Conservation (phyloP, 2,329 filamentous ascomycete species). For the Byssochlamys sp. region DNA sequence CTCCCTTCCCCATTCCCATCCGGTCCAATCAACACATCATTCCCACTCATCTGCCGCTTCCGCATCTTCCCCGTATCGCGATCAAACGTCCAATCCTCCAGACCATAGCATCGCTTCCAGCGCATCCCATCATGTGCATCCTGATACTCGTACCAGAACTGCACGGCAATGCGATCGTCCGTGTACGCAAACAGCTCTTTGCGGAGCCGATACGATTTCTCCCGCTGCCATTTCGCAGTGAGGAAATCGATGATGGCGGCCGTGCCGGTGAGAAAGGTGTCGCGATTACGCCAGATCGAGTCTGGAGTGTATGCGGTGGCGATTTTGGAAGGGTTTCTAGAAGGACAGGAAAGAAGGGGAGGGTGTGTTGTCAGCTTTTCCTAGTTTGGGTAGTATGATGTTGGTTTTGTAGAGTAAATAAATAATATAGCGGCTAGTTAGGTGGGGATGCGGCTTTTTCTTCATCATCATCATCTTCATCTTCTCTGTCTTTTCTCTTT, state of each 20-base stretch:
- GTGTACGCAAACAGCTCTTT: conserved; percentile 76
- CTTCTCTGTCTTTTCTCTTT: not conserved
- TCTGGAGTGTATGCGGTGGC: conserved; percentile 65
- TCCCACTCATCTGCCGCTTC: conserved; percentile 41
- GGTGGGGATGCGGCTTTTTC: not conserved
- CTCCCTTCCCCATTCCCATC: conserved; percentile 34
- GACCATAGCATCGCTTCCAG: conserved; percentile 81
- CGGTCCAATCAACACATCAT: conserved; percentile 35
- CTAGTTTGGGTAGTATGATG: not conserved
- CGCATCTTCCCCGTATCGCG: conserved; percentile 35
- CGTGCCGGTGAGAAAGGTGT: conserved; percentile 58
- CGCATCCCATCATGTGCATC: conserved; percentile 53
- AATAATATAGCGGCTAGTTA: not conserved
- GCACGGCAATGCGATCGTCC: conserved; percentile 70
- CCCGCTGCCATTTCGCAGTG: conserved; percentile 62
- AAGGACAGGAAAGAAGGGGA: not conserved
- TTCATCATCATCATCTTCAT: not conserved
- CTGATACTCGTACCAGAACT: conserved; percentile 82
- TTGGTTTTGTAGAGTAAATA: too few species aligned
- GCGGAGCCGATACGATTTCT: conserved; percentile 62
- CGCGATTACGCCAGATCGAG: conserved; percentile 72
- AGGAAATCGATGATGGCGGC: conserved; percentile 60
- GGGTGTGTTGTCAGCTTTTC: not conserved
- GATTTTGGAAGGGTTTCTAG: conserved; percentile 54
- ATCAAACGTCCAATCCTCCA: conserved; percentile 46